Conservation (phyloP, 129 eudicot genomes). For the Lactuca sativa region DNA sequence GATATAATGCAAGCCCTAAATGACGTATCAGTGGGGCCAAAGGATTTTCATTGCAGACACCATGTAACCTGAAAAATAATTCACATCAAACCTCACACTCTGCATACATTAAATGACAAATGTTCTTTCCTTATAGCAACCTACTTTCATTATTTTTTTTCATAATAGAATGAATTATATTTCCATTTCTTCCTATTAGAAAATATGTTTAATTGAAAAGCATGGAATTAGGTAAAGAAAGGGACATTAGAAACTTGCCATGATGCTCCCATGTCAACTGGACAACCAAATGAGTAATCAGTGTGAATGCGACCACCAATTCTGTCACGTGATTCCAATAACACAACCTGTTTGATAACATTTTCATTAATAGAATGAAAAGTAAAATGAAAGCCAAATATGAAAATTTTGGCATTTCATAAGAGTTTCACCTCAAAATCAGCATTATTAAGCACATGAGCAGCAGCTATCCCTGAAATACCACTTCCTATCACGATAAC, state of each 20-base stretch:
- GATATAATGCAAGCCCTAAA: conserved; percentile 80
- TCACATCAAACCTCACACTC: background rate
- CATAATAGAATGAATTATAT: no score
- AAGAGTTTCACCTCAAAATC: conserved; percentile 58
- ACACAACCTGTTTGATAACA: conserved; percentile 53
- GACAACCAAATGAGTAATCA: conserved; percentile 95
- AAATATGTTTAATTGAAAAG: background rate
- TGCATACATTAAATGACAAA: background rate
- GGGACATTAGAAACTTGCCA: conserved; percentile 45
- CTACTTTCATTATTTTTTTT: no score
- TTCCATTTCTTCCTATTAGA: no score
- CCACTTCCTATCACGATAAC: conserved; percentile 96
- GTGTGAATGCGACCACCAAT: conserved; percentile 95
- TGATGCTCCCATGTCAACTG: conserved; percentile 98
- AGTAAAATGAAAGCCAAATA: background rate
- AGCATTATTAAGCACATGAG: conserved; percentile 71
- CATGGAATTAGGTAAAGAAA: conserved; percentile 2
- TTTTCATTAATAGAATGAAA: background rate
- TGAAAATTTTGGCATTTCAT: background rate
- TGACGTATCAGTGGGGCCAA: conserved; percentile 90
- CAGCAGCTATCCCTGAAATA: conserved; percentile 95
- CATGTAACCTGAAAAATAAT: conserved; percentile 73
- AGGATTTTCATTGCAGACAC: conserved; percentile 99
- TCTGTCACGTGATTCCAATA: conserved; percentile 96
- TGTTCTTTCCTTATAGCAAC: background rate